Conservation (phyloP, 2,329 filamentous ascomycete species). For the Graphilbum sp. region DNA sequence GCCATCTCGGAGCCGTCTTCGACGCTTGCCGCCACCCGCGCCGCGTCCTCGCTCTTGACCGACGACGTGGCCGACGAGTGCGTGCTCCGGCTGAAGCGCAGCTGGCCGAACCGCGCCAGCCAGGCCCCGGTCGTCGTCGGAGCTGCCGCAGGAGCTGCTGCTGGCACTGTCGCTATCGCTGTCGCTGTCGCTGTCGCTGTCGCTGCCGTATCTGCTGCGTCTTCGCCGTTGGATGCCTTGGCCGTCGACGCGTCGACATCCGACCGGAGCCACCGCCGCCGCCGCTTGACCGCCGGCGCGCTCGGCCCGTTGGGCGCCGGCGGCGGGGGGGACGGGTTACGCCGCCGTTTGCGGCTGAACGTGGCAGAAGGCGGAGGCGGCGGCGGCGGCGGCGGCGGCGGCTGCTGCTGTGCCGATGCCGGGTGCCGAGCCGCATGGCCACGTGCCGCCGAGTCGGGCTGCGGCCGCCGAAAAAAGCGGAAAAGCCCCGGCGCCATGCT, state of each 20-base stretch:
- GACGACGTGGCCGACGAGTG: neutral
- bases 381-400: neutral
- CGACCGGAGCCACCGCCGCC: too few relatives aligned
- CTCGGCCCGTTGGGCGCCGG: too few relatives aligned
- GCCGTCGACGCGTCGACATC: too few relatives aligned
- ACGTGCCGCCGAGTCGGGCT: too few relatives aligned
- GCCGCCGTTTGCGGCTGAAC: constrained; percentile 1
- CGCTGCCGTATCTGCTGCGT: too few relatives aligned
- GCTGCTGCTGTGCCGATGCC: neutral
- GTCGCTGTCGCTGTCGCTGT: too few relatives aligned
- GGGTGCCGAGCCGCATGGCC: too few relatives aligned
- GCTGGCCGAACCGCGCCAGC: neutral
- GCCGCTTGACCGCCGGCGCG: too few relatives aligned
- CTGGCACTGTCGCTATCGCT: too few relatives aligned
- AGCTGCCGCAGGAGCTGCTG: neutral
- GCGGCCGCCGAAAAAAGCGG: constrained; percentile 5
- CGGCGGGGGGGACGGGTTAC: neutral
- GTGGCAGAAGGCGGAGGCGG: neutral
- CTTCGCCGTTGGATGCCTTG: too few relatives aligned
- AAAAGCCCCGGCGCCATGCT: constrained; percentile 3
- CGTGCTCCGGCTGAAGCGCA: neutral
- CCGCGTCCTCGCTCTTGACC: too few relatives aligned
- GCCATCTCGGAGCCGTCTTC: too few relatives aligned
- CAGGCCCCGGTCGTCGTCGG: neutral
- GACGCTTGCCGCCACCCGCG: neutral